These are phyloP conservation scores for Tricholoma terreum DNA, from an alignment of 768 basidiomycete species.

Conservation along the genomic window DNA sequence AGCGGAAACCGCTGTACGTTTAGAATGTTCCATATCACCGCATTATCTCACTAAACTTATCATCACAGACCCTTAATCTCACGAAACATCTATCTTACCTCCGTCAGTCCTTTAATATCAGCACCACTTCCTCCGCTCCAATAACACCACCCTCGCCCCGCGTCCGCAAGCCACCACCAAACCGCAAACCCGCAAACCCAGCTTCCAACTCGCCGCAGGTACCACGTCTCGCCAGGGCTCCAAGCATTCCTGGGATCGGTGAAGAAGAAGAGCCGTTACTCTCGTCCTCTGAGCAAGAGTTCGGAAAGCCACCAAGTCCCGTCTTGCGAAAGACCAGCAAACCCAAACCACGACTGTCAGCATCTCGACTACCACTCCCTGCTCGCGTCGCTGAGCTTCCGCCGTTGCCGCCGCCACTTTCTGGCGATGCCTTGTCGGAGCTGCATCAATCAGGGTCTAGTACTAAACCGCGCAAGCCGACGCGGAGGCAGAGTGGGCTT, in stretches of 20 bases:
- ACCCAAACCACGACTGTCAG: conserved; percentile 45
- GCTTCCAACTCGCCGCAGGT: conserved; percentile 41
- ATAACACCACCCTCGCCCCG: conserved; percentile 47
- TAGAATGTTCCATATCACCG: not conserved
- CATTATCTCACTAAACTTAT: conserved; percentile 11
- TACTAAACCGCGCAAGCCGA: conserved; percentile 36
- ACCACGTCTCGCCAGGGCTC: conserved; percentile 60
- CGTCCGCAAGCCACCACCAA: conserved; percentile 44
- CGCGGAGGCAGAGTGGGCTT: conserved; percentile 53
- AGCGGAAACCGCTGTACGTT: conserved; percentile 69
- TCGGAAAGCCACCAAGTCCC: conserved; percentile 36
- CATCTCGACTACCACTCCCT: conserved; percentile 48
- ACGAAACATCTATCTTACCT: conserved; percentile 64
- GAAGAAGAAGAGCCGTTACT: conserved; percentile 62
- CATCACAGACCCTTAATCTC: conserved; percentile 50
- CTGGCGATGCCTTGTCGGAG: conserved; percentile 26
- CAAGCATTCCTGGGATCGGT: conserved; percentile 61
- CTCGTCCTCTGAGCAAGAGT: conserved; percentile 43
- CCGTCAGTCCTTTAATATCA: conserved; percentile 58
- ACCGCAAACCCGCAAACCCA: conserved; percentile 35
- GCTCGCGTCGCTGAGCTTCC: conserved; percentile 40
- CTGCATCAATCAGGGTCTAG: conserved; percentile 18
- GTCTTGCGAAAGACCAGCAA: conserved; percentile 40
- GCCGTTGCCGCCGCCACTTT: conserved; percentile 28
- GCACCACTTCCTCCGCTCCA: conserved; percentile 27